Conservation (phyloP, 116 monocot genomes). For the Papilionanthe hybrid region DNA sequence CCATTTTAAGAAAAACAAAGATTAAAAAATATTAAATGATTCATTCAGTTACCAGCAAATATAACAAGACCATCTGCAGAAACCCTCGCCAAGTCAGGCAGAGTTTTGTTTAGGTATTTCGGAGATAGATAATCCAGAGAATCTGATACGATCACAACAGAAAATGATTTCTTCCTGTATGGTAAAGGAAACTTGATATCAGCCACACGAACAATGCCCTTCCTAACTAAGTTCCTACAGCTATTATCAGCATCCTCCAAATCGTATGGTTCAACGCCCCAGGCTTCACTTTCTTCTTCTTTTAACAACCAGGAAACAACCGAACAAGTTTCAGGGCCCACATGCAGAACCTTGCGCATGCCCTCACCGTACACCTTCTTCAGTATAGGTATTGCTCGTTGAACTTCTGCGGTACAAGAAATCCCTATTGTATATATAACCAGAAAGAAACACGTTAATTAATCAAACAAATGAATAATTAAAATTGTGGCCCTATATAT, state of each 20-base stretch:
- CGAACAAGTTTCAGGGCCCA: slow-evolving; percentile 42
- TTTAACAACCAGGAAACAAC: slow-evolving; percentile 39
- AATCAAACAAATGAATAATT: neutral
- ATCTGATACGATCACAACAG: slow-evolving; percentile 48
- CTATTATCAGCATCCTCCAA: slow-evolving; percentile 40
- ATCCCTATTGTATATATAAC: slow-evolving; percentile 13
- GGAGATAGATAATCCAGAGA: slow-evolving; percentile 45
- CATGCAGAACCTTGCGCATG: slow-evolving; percentile 35
- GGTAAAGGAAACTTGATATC: slow-evolving; percentile 38
- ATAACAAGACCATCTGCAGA: slow-evolving; percentile 20
- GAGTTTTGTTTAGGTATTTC: slow-evolving; percentile 40
- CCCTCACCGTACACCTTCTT: slow-evolving; percentile 35
- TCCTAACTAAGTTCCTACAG: slow-evolving; percentile 26
- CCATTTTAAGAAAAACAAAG: neutral
- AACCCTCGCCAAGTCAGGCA: slow-evolving; percentile 28
- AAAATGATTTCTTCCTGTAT: slow-evolving; percentile 43
- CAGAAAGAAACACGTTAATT: neutral
- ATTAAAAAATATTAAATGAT: neutral
- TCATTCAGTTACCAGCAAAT: slow-evolving; percentile 30
- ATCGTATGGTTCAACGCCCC: slow-evolving; percentile 50
- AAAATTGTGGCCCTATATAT: neutral
- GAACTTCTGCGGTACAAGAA: slow-evolving; percentile 45
- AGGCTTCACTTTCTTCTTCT: slow-evolving; percentile 37
- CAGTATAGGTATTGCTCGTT: slow-evolving; percentile 36
- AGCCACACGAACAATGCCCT: slow-evolving; percentile 29